phyloP scores from a whole-genome alignment of 345 rosid genomes.

The Brassica rapa region DNA sequence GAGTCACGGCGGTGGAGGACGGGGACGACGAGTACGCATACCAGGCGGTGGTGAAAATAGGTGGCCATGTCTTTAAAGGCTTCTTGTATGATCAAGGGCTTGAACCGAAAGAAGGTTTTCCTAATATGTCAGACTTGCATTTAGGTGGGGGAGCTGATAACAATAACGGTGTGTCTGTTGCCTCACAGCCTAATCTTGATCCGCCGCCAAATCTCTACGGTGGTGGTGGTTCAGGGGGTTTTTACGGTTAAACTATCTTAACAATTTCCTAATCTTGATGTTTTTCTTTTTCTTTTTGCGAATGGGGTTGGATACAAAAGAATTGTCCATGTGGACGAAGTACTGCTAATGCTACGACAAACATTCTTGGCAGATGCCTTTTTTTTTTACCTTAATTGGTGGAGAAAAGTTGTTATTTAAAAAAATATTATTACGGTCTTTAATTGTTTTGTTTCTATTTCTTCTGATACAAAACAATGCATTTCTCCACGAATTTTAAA shows the following conservation, averaged over 20 bases:
- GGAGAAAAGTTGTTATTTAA: neutral
- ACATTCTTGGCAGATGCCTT: constrained; percentile 1
- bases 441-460: neutral
- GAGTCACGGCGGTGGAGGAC: constrained; percentile 89
- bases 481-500: neutral
- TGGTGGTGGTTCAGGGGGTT: constrained; percentile 56
- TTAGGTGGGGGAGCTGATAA: constrained; percentile 62
- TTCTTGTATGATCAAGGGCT: constrained; percentile 85
- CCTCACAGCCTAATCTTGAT: constrained; percentile 60
- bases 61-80: constrained; percentile 95
- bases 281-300: neutral
- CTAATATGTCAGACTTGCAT: constrained; percentile 83
- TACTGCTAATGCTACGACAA: constrained; percentile 7
- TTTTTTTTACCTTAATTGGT: neutral
- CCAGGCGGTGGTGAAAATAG: constrained; percentile 89
- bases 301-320: constrained; percentile 24
- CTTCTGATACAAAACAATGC: neutral
- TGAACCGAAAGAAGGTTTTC: constrained; percentile 69
- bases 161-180: constrained; percentile 52
- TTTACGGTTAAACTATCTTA: constrained; percentile 61
- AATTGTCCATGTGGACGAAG: neutral
- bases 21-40: constrained; percentile 93
- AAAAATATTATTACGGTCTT: neutral
- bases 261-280: neutral
- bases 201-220: constrained; percentile 59